Conservation (phyloP, 495 filamentous ascomycete species). For the Podospora sp. region DNA sequence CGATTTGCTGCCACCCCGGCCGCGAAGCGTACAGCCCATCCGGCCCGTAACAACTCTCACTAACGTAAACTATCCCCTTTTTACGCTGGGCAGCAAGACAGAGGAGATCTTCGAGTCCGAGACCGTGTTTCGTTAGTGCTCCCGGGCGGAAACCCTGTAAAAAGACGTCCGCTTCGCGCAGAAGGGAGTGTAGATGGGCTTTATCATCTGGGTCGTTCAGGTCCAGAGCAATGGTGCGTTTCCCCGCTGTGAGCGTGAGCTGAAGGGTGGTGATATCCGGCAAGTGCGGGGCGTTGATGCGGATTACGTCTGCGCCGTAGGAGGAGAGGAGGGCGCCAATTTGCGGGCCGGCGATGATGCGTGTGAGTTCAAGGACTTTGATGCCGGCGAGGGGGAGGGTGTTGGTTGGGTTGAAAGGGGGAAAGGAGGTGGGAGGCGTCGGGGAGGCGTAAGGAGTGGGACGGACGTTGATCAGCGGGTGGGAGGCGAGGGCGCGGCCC, state of each 20-base stretch:
- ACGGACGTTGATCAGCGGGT: conserved; percentile 29
- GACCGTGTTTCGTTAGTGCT: conserved; percentile 55
- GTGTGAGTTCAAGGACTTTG: conserved; percentile 58
- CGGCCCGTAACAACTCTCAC: conserved; percentile 62
- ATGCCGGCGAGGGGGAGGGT: conserved; percentile 31
- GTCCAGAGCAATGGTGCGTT: conserved; percentile 44
- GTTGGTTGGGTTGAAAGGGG: conserved; percentile 12
- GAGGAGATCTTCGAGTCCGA: conserved; percentile 50
- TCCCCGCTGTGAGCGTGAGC: conserved; percentile 41
- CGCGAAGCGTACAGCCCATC: conserved; percentile 41
- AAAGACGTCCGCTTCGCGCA: conserved; percentile 55
- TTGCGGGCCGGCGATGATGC: conserved; percentile 54
- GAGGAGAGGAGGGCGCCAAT: conserved; percentile 57
- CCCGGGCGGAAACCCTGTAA: conserved; percentile 59
- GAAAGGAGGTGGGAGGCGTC: conserved; percentile 20
- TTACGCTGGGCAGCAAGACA: conserved; percentile 51
- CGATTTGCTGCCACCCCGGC: conserved; percentile 51
- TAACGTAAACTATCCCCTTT: conserved; percentile 60
- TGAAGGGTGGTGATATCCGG: conserved; percentile 28
- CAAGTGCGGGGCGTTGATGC: conserved; percentile 27
- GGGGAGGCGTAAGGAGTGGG: neutral
- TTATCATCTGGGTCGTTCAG: conserved; percentile 49
- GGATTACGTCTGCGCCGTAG: conserved; percentile 53
- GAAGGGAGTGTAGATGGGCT: conserved; percentile 51
- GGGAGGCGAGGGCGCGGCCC: conserved; percentile 26